Evolutionary conservation across 768 basidiomycete genomes (phyloP), one percentile per base, ranked within the genome.

Genomic region (Mycena albidolilacea): DNA sequence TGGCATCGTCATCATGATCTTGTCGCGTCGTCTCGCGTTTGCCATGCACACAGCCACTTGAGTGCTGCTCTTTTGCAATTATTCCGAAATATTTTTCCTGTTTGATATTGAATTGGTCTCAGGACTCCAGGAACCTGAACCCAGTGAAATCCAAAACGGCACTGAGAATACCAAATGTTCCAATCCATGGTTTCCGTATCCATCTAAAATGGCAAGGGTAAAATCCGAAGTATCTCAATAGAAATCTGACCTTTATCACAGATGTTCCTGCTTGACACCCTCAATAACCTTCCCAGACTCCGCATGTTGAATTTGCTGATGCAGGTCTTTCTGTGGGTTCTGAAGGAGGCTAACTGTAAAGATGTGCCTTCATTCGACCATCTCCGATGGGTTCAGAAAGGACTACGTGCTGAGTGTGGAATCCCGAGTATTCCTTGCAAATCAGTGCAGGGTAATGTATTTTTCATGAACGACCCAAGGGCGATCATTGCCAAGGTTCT

Each of bases 201-300:
- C 55, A 1, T 39, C 38, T 15, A 71, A 66, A 55, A 71, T 57
- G 64, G 70, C 60, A 30, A 30, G 10, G 7, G 9, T 19, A 30
- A 23, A 6, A 14, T 12, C 44, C 19, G 7, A 5, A 3, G 8
- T 30, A 37, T 50, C 43, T 17, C 37, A 1, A 30, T 17, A 37
- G 19, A 9, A 38, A 30, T 30, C 30, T 30, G 30, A 30, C 30
- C 30, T 30, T 30, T 30, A 30, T 30, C 30, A 30, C 17, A 72
- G 71, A 67, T 68, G 71, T 71, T 71, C 14, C 57, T 71, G 11
- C 63, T 71, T 10, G 70, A 71, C 39, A 60, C 50, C 38, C n/a
- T 72, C 23, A 66, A 67, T 59, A 72, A 72, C 38, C 66, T 72
- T n/a, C 71, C 66, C 7, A 15, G 66, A 7, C 59, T 72, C 30